Conservation (phyloP, 164 flowering plant genomes). For the Stephania cephalantha region DNA sequence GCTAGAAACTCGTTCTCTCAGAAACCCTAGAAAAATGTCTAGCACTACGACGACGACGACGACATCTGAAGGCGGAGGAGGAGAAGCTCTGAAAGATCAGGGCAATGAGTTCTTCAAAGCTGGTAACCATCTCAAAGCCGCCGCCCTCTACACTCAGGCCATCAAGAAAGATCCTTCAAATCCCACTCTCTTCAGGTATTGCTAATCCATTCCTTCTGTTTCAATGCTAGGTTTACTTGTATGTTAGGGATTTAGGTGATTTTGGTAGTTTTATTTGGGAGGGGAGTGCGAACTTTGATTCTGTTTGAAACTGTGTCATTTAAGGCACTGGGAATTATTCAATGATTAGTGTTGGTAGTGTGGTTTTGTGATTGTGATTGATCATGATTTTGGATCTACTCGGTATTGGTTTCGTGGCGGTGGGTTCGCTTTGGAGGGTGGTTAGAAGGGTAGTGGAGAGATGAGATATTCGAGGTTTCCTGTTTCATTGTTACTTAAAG, state of each 20-base stretch:
- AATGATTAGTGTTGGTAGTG: not conserved
- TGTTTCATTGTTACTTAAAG: not conserved
- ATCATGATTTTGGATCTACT: not conserved
- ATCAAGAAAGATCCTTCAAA: constrained; percentile 81
- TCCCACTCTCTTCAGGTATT: constrained; percentile 74
- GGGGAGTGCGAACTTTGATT: not conserved
- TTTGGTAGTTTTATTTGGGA: not conserved
- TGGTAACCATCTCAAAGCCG: constrained; percentile 91
- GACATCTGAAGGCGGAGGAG: constrained; percentile 16
- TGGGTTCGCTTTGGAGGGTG: not conserved
- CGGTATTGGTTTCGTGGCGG: not conserved
- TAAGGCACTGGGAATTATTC: not conserved
- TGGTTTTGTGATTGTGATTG: not conserved
- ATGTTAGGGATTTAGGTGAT: not conserved
- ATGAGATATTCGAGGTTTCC: not conserved
- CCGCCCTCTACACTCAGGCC: constrained; percentile 93
- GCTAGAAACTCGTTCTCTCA: not conserved
- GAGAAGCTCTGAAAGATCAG: constrained; percentile 56
- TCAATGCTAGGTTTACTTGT: not conserved
- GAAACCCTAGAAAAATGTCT: not conserved
- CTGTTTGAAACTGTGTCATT: not conserved
- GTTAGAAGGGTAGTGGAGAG: not conserved
- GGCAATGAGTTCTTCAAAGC: constrained; percentile 90
- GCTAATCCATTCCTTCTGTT: not conserved
- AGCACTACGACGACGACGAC: constrained; percentile 32